Evolutionary conservation across 192 early-diverging fungal genomes (phyloP).

Genomic region (Coemansia sp.): DNA sequence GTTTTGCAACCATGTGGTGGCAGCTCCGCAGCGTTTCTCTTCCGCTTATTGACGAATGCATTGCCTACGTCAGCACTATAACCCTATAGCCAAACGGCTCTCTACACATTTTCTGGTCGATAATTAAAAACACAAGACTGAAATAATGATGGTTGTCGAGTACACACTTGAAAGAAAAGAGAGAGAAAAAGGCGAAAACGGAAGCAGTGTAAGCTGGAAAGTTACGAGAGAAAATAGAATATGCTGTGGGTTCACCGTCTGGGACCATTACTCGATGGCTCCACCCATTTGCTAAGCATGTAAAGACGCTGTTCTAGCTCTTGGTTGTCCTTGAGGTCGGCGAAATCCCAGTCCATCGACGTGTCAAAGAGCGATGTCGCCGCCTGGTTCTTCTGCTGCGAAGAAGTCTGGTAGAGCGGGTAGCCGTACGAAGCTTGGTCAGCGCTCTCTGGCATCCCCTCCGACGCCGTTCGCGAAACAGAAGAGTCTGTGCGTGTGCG

Average conservation of each 20-base stretch:
- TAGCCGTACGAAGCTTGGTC: conserved; percentile 38
- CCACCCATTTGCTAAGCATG: conserved; percentile 55
- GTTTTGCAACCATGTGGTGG: conserved; percentile 39
- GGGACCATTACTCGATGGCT: conserved; percentile 16
- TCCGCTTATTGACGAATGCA: conserved; percentile 5
- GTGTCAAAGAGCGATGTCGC: conserved; percentile 28
- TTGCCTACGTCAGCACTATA: neutral
- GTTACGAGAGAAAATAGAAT: neutral
- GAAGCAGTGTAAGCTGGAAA: neutral
- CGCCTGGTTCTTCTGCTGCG: conserved; percentile 31
- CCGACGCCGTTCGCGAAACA: conserved; percentile 27
- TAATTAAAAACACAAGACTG: too few species aligned
- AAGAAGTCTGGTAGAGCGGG: conserved; percentile 51
- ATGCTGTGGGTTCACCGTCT: neutral
- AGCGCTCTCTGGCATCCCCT: conserved; percentile 1
- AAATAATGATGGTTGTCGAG: too few species aligned
- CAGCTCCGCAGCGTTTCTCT: neutral
- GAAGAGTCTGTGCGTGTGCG: conserved; percentile 44
- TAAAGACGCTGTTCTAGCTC: conserved; percentile 54
- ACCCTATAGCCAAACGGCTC: neutral
- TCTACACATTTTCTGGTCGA: too few species aligned
- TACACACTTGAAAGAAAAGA: too few species aligned
- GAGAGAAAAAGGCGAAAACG: too few species aligned
- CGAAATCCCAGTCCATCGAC: conserved; percentile 51
- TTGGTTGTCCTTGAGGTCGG: conserved; percentile 53